Conservation (phyloP, 257 asterid species). For the Oldenlandia corymbosa region DNA sequence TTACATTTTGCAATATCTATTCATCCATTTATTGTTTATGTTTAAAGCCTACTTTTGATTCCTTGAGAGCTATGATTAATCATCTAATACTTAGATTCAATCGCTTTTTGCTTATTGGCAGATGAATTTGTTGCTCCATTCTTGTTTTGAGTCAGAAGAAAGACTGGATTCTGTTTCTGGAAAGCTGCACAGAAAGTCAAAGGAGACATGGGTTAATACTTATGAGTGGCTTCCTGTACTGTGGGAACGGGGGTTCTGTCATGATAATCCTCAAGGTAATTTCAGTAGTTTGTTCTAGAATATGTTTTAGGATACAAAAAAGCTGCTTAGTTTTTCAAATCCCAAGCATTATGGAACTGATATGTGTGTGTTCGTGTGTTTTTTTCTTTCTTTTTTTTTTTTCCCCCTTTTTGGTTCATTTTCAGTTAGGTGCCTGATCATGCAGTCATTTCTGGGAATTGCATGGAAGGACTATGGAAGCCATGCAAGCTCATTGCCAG, state of each 20-base stretch:
- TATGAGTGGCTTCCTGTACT: conserved; percentile 74
- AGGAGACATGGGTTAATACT: conserved; percentile 53
- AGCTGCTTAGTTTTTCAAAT: not conserved
- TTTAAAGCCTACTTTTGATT: not conserved
- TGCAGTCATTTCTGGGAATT: conserved; percentile 74
- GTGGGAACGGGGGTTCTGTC: conserved; percentile 94
- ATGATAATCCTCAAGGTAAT: conserved; percentile 88
- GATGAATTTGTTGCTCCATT: conserved; percentile 69
- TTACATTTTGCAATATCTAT: not conserved
- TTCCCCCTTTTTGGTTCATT: too few species aligned
- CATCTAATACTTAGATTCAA: not conserved
- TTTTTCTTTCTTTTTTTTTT: too few species aligned
- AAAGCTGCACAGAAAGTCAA: conserved; percentile 35
- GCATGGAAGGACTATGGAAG: conserved; percentile 57
- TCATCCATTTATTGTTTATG: not conserved
- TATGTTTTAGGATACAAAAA: not conserved
- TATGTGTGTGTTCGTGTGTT: too few species aligned
- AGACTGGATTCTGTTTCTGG: conserved; percentile 27
- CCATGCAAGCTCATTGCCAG: conserved; percentile 50
- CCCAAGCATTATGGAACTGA: conserved; percentile 4
- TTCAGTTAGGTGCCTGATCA: conserved; percentile 80
- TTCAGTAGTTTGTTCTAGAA: not conserved
- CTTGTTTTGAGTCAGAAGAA: conserved; percentile 38
- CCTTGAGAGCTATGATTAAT: not conserved
- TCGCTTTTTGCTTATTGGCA: conserved; percentile 25